A percentile compares a stretch with the other conserved stretches of the same genome.
Evolutionary conservation across 2,329 filamentous ascomycete species (phyloP).

Genomic region (Triangularia verruculosa): DNA sequence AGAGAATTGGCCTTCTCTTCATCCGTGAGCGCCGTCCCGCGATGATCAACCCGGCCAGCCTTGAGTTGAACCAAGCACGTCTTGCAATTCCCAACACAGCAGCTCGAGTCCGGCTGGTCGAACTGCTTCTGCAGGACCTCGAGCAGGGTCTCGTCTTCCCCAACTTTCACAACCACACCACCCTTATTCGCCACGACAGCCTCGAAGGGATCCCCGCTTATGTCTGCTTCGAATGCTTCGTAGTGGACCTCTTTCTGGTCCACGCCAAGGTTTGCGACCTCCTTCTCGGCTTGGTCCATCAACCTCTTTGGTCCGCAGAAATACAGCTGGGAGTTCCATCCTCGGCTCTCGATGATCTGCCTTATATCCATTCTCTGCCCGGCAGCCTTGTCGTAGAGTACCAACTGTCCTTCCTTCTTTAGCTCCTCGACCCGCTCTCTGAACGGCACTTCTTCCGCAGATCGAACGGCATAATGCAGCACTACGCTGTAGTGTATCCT

Average conservation of each 20-base stretch:
- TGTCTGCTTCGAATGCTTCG: slow-evolving; percentile 55
- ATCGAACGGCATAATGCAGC: slow-evolving; percentile 59
- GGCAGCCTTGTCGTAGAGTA: slow-evolving; percentile 50
- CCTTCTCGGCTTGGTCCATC: slow-evolving; percentile 49
- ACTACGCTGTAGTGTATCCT: slow-evolving; percentile 48
- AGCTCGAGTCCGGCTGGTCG: slow-evolving; percentile 46
- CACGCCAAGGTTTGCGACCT: slow-evolving; percentile 43
- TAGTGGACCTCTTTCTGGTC: slow-evolving; percentile 54
- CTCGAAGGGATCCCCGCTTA: slow-evolving; percentile 58
- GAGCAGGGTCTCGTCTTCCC: slow-evolving; percentile 47
- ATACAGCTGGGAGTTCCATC: slow-evolving; percentile 57
- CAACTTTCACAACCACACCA: slow-evolving; percentile 43
- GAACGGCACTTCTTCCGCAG: slow-evolving; percentile 53
- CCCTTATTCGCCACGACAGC: slow-evolving; percentile 46
- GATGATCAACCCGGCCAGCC: slow-evolving; percentile 46
- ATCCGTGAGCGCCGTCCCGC: slow-evolving; percentile 45
- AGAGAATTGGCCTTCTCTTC: slow-evolving; percentile 45
- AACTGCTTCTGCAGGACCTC: slow-evolving; percentile 46
- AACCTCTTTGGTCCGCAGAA: slow-evolving; percentile 58
- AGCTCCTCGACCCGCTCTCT: slow-evolving; percentile 43
- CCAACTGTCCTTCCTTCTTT: slow-evolving; percentile 31
- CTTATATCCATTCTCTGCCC: slow-evolving; percentile 52
- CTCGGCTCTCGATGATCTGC: slow-evolving; percentile 42
- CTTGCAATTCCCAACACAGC: slow-evolving; percentile 54
- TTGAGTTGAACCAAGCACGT: slow-evolving; percentile 47